Evolutionary conservation across 345 rosid genomes (phyloP).

Genomic region (Rhodomyrtus tomentosa): DNA sequence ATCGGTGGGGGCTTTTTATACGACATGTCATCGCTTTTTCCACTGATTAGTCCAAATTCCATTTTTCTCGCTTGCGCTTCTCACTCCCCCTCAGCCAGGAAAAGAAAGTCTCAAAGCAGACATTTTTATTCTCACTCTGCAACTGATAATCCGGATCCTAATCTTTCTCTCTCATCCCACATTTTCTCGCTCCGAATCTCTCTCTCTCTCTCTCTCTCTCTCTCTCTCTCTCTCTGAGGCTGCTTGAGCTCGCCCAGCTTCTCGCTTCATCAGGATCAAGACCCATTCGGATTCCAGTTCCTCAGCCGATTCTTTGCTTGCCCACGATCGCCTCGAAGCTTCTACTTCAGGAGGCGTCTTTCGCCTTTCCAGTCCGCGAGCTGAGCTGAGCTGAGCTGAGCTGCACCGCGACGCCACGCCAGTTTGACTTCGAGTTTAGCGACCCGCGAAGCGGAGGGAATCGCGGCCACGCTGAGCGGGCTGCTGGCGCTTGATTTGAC

Average conservation of each 20-base stretch:
- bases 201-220: not conserved
- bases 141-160: conserved; percentile 17
- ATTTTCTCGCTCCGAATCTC: not conserved
- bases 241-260: not conserved
- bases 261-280: not conserved
- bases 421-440: not conserved
- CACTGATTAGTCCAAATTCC: not conserved
- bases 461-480: too few relatives aligned
- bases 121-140: not conserved
- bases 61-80: not conserved
- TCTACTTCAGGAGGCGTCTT: not conserved
- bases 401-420: not conserved
- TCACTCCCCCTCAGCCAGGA: not conserved
- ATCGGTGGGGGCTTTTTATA: not conserved
- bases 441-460: not conserved
- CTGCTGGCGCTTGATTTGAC: not conserved
- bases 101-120: not conserved
- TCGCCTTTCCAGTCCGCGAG: not conserved
- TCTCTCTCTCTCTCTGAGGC: not conserved
- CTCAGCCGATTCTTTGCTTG: not conserved
- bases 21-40: not conserved
- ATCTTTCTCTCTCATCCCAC: not conserved
- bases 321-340: not conserved
- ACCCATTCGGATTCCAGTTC: conserved; percentile 9
- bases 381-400: too few relatives aligned